Conservation (phyloP, 768 basidiomycete species). For the Termitomyces eurrhizus region DNA sequence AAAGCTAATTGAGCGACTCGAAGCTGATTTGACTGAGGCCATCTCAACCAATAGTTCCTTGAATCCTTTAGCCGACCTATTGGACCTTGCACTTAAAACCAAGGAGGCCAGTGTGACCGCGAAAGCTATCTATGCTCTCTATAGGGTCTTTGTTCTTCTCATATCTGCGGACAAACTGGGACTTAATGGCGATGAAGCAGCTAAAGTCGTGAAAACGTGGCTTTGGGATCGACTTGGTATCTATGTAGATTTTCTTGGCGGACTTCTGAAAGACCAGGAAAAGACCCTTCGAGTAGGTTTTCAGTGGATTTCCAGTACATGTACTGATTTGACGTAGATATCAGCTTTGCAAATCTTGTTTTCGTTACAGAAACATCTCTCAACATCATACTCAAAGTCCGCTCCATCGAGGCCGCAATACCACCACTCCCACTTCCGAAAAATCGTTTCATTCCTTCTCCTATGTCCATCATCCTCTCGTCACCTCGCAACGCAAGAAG, state of each 20-base stretch:
- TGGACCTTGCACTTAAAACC: slow-evolving; percentile 48
- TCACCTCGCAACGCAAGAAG: slow-evolving; percentile 17
- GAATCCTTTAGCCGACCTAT: slow-evolving; percentile 74
- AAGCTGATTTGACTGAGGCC: slow-evolving; percentile 51
- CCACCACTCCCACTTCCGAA: slow-evolving; percentile 64
- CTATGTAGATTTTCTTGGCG: slow-evolving; percentile 66
- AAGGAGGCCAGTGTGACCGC: slow-evolving; percentile 54
- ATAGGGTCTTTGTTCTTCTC: slow-evolving; percentile 38
- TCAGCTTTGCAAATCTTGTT: slow-evolving; percentile 74
- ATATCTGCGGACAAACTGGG: slow-evolving; percentile 46
- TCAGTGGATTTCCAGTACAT: neutral
- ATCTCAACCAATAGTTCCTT: slow-evolving; percentile 56
- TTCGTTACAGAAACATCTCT: slow-evolving; percentile 73
- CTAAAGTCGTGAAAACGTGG: slow-evolving; percentile 74
- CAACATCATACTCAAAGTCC: slow-evolving; percentile 52
- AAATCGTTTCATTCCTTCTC: slow-evolving; percentile 56
- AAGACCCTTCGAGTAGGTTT: slow-evolving; percentile 62
- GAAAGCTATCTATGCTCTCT: slow-evolving; percentile 79
- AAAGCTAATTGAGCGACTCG: slow-evolving; percentile 32
- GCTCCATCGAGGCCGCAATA: slow-evolving; percentile 54
- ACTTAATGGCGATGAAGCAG: slow-evolving; percentile 45
- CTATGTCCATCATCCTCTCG: slow-evolving; percentile 53
- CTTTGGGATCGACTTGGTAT: slow-evolving; percentile 68
- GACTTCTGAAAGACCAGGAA: slow-evolving; percentile 76
- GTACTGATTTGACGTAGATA: slow-evolving; percentile 34